Percentiles rank a stretch among this genome's conserved stretches.
Evolutionary conservation across 2,329 filamentous ascomycete genomes (phyloP).

Genomic region (Cladosporium velox): DNA sequence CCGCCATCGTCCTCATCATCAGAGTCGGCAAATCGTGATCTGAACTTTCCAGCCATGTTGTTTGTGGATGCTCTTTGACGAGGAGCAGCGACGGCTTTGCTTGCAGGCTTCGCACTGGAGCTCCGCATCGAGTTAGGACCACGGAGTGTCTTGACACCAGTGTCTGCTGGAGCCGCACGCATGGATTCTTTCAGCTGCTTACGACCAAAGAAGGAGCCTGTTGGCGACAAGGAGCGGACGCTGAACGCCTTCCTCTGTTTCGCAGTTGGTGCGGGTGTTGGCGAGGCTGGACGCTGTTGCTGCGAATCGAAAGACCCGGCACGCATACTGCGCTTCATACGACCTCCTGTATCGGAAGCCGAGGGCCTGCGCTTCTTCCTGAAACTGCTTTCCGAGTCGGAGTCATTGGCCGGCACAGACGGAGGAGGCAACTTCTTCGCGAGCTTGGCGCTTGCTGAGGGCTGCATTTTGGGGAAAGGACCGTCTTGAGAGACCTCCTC

Average conservation of each 20-base stretch:
- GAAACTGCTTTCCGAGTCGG: constrained; percentile 70
- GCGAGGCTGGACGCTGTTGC: constrained; percentile 46
- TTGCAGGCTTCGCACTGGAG: background rate
- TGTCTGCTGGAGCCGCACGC: constrained; percentile 22
- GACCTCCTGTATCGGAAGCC: constrained; percentile 45
- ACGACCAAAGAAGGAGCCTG: constrained; percentile 54
- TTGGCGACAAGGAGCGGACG: constrained; percentile 69
- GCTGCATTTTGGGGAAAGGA: constrained; percentile 12
- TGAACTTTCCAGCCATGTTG: constrained; percentile 33
- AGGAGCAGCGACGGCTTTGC: background rate
- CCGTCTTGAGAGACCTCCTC: constrained; percentile 13
- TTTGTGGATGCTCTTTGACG: constrained; percentile 11
- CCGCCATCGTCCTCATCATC: constrained; percentile 58
- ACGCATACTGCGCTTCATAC: constrained; percentile 76
- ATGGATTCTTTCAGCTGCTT: constrained; percentile 27
- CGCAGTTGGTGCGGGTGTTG: constrained; percentile 33
- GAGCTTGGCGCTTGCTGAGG: constrained; percentile 28
- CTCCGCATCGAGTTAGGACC: constrained; percentile 19
- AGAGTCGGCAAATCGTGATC: constrained; percentile 68
- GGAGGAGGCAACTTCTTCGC: constrained; percentile 29
- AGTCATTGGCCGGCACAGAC: constrained; percentile 39
- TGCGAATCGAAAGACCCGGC: constrained; percentile 42
- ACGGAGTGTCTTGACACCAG: constrained; percentile 24
- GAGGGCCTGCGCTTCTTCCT: constrained; percentile 57
- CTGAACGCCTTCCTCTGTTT: constrained; percentile 51